These are phyloP conservation scores for Leccinum subtestaceum DNA, from an alignment of 768 basidiomycete genomes.

Conservation along the genomic window DNA sequence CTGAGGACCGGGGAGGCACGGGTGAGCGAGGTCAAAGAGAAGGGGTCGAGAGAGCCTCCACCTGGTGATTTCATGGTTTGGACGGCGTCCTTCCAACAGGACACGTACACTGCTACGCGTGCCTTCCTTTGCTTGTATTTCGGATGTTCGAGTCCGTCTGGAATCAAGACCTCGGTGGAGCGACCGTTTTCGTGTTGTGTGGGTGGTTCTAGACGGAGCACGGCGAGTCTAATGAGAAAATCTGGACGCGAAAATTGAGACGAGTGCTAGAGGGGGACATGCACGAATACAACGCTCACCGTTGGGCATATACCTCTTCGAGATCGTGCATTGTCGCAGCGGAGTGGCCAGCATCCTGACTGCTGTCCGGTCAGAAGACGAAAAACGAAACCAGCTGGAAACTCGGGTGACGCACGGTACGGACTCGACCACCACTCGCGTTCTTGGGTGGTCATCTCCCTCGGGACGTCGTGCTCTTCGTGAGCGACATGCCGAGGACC, in stretches of 20 bases:
- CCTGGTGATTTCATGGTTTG: slow-evolving; percentile 36
- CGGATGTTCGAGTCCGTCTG: slow-evolving; percentile 67
- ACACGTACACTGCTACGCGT: slow-evolving; percentile 49
- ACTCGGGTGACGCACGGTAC: slow-evolving; percentile 51
- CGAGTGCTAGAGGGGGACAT: not conserved
- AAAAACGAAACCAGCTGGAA: not conserved
- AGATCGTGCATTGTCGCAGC: slow-evolving; percentile 52
- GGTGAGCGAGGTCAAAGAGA: slow-evolving; percentile 5
- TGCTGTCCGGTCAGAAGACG: slow-evolving; percentile 21
- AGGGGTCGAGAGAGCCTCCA: slow-evolving; percentile 16
- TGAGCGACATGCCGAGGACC: slow-evolving; percentile 24
- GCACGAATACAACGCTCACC: slow-evolving; percentile 38
- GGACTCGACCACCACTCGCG: slow-evolving; percentile 70
- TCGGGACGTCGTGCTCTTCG: slow-evolving; percentile 37
- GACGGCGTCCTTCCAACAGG: slow-evolving; percentile 57
- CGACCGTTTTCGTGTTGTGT: slow-evolving; percentile 27
- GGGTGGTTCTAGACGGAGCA: slow-evolving; percentile 40
- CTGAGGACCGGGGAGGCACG: slow-evolving; percentile 1
- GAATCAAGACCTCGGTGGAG: slow-evolving; percentile 34
- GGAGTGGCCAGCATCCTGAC: slow-evolving; percentile 74
- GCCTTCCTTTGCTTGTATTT: slow-evolving; percentile 50
- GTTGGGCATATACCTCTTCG: slow-evolving; percentile 50
- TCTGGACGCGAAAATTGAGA: slow-evolving; percentile 38
- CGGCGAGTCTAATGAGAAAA: slow-evolving; percentile 60
- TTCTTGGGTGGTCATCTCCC: slow-evolving; percentile 64